Base-by-base conservation (phyloP, 225 moss, liverwort and hornwort genomes). In the Antitrichia curtipendula region DNA sequence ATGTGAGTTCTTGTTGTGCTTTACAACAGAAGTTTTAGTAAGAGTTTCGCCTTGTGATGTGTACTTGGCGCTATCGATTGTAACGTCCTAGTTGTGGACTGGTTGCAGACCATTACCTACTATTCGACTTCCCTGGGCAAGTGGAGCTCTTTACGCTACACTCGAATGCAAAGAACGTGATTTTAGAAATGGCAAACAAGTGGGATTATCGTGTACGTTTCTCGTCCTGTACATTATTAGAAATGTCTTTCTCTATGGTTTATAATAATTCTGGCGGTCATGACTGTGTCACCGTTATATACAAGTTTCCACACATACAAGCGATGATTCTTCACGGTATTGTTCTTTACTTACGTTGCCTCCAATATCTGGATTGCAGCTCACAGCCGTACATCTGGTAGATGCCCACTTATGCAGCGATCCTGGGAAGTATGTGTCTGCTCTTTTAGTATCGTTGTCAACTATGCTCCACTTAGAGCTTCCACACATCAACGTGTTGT, bases 391-490 rank as follows among this genome's bases (percentile, higher is more conserved):
- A 45, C 96, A 99, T 92, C 91, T 99, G 88, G 97, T 99, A 83
- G 99, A 99, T 90, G 94, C 99, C 59, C 99, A 99, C 91, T 92
- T 99, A 85, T 99, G 99, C 96, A 99, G 96, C 88, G 99, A 99
- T 78, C 97, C 99, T 88, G 96, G 96, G 84, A 99, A 97, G 91
- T 99, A 97, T 60, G 99, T 99, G 56, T 97, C 96, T 64, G 99
- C 96, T 61, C 90, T 99, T 84, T 88, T 99, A 52, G 88, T 99
- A 74, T 99, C 99, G 31, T 86, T 99, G 85, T 95, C 99, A 84
- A 93, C 99, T 22, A 99, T 99, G 99, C 91, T 99, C 62, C 99
- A 99, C 90, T 89, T 99, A 84, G 99, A 99, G 90, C 97, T 99
- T 88, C 99, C 99, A n/a, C 99, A 99, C 90, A 93, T 99, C 86